Percentiles rank a stretch among this genome's conserved stretches.
These are phyloP conservation scores for Debaryomycetaceae sp. DNA, from an alignment of 1,139 yeast species.

Conservation along the genomic window DNA sequence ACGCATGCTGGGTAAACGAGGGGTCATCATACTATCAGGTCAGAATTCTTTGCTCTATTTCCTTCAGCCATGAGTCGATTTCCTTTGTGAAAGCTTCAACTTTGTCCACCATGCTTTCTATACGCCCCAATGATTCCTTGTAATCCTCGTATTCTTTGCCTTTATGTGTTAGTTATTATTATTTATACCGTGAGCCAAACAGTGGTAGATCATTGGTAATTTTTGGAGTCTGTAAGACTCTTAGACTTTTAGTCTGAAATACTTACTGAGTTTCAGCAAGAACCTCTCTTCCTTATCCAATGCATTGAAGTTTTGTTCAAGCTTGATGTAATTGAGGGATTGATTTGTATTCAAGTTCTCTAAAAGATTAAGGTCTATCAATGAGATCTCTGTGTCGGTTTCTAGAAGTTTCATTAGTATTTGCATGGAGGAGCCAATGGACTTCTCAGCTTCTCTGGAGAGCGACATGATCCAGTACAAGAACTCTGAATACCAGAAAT, in stretches of 20 bases:
- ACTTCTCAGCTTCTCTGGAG: slow-evolving; percentile 30
- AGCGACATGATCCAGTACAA: slow-evolving; percentile 14
- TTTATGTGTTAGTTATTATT: slow-evolving; percentile 4
- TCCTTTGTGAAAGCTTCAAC: slow-evolving; percentile 50
- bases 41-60: slow-evolving; percentile 28
- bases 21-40: neutral
- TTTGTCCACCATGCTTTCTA: slow-evolving; percentile 45
- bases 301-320: slow-evolving; percentile 44
- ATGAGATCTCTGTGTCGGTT: slow-evolving; percentile 52
- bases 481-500: too few species aligned
- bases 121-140: slow-evolving; percentile 26
- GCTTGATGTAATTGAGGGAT: slow-evolving; percentile 52
- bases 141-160: slow-evolving; percentile 31
- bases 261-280: slow-evolving; percentile 32
- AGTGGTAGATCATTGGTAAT: neutral
- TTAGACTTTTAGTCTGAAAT: neutral
- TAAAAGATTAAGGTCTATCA: slow-evolving; percentile 48
- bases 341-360: slow-evolving; percentile 58
- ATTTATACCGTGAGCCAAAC: neutral
- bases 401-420: slow-evolving; percentile 37
- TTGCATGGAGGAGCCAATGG: slow-evolving; percentile 29
- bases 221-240: neutral
- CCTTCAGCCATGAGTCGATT: slow-evolving; percentile 58
- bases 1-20: too few species aligned
- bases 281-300: slow-evolving; percentile 33